Conservation (phyloP, 345 rosid species). For the Dovyalis caffra region DNA sequence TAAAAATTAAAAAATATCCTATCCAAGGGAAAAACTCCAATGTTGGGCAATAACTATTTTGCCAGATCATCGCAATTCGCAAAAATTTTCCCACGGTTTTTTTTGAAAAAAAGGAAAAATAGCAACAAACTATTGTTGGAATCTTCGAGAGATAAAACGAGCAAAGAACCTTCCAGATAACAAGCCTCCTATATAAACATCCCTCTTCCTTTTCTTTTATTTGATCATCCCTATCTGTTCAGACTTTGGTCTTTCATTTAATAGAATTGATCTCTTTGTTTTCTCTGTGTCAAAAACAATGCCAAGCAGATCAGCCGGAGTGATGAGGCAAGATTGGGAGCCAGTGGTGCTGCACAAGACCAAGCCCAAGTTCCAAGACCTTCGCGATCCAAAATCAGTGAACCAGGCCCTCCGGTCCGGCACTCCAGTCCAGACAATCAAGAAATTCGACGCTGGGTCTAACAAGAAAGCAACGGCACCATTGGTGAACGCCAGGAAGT, state of each 20-base stretch:
- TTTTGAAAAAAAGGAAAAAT: too few species aligned
- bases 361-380: slow-evolving; percentile 50
- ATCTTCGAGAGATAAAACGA: slow-evolving; percentile 2
- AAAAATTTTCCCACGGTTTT: too few species aligned
- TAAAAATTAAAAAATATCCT: too few species aligned
- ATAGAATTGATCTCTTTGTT: too few species aligned
- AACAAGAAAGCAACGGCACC: slow-evolving; percentile 59
- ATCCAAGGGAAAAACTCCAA: too few species aligned
- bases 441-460: slow-evolving; percentile 61
- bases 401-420: slow-evolving; percentile 70
- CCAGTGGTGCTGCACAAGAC: slow-evolving; percentile 72
- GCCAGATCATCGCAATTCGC: background rate
- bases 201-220: fast-evolving
- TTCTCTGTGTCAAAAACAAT: slow-evolving; percentile 16
- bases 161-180: slow-evolving; percentile 9
- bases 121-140: background rate
- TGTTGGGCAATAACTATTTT: too few species aligned
- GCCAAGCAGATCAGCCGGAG: slow-evolving; percentile 68
- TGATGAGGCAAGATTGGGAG: slow-evolving; percentile 76
- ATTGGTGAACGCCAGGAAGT: slow-evolving; percentile 51
- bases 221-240: fast-evolving
- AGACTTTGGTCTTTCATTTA: background rate
- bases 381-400: slow-evolving; percentile 68
- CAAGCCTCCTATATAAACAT: background rate
- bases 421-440: slow-evolving; percentile 52